Base-by-base conservation (phyloP, 2,329 filamentous ascomycete genomes). In the Fusarium nisikadoi region DNA sequence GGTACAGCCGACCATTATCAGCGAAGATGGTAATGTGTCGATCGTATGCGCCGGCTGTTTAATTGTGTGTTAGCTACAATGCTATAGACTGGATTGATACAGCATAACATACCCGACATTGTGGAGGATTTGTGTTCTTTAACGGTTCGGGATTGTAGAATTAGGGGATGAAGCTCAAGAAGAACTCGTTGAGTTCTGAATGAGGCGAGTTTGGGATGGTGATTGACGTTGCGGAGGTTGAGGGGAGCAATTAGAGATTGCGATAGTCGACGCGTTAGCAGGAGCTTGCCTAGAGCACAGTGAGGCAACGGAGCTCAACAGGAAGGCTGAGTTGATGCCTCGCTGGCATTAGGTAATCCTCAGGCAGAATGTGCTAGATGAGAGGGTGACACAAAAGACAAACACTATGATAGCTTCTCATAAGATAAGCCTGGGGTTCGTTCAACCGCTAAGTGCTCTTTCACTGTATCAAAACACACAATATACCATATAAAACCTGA, bases 21-120 rank as follows among this genome's bases (percentile, higher is more conserved):
- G 96, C 98, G 87, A 99, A 99, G 88, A 99, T 98, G 82, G 96
- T 99, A 80, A 99, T 99, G 86, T 99, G 96, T 88, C 96, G 91
- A 86, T 99, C 96, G 86, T 97, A 98, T 81, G 94, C 95, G 84
- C 93, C 92, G 85, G 81, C 81, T 83, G 62, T 56, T 49, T 64
- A 65, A 52, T 76, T 23, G 13, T 29, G 60, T 52, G 75, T 81
- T 78, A 82, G 79, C 76, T 77, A 74, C 53, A 64, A 72, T 43
- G 41, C 19, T 36, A 29, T 43, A 29, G 41, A 63, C 53, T 31
- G 52, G 38, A 47, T 68, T 62, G 52, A 62, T 55, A 50, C 59
- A 62, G 68, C 65, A 66, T 72, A 60, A 71, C 53, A 65, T 65
- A 86, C 87, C 85, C 82, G 86, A 88, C 87, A 88, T 88, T 79